A percentile compares a stretch with the other conserved stretches of the same genome.
phyloP scores from a whole-genome alignment of 2,329 filamentous ascomycete genomes.

The Teratosphaeria destructans region DNA sequence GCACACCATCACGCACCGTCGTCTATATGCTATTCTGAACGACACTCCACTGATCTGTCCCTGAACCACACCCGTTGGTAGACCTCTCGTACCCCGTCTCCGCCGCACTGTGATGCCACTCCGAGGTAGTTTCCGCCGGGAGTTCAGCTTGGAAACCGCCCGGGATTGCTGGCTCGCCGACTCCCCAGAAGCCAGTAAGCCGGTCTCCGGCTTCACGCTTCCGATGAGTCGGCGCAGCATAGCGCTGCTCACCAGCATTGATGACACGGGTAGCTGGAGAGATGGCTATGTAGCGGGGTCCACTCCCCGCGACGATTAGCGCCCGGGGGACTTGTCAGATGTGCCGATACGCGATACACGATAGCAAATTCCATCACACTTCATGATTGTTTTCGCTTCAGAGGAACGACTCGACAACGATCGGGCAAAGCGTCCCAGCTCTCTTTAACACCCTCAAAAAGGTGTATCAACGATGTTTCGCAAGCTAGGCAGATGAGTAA shows the following conservation, averaged over 20 bases:
- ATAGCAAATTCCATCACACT: not conserved
- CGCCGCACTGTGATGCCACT: not conserved
- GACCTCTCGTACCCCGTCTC: not conserved
- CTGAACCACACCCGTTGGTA: not conserved
- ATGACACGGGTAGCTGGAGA: not conserved
- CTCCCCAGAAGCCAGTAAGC: not conserved
- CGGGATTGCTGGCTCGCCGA: not conserved
- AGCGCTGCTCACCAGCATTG: not conserved
- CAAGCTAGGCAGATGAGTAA: too few relatives aligned
- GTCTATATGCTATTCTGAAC: not conserved
- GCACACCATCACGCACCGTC: not conserved
- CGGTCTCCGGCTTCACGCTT: not conserved
- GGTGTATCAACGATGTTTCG: too few relatives aligned
- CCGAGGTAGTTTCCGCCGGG: not conserved
- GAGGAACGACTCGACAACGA: not conserved
- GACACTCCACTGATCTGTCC: not conserved
- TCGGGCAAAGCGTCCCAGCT: too few relatives aligned
- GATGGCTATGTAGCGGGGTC: not conserved
- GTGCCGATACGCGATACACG: not conserved
- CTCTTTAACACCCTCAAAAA: too few relatives aligned
- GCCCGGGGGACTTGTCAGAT: not conserved
- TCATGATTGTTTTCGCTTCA: not conserved
- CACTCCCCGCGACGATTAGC: not conserved
- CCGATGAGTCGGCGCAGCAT: not conserved
- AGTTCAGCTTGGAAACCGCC: not conserved